phyloP scores from a whole-genome alignment of 192 early-diverging fungal species.

The Phycomyces blakesleeanus region DNA sequence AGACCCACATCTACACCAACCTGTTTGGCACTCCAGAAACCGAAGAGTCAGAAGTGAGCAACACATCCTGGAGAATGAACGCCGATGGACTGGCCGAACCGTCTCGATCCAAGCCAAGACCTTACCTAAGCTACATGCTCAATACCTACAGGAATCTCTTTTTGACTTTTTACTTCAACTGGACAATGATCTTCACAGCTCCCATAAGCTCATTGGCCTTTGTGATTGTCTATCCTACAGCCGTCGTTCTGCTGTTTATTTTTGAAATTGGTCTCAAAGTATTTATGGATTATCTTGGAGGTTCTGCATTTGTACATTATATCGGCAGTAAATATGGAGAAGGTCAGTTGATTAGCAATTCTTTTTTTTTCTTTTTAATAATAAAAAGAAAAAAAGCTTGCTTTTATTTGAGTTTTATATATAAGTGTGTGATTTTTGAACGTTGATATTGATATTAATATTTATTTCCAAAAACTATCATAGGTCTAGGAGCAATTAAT shows the following conservation, averaged over 20 bases:
- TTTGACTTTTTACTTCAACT: conserved; percentile 37
- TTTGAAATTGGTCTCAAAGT: conserved; percentile 32
- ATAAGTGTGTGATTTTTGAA: too few relatives aligned
- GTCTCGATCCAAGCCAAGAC: conserved; percentile 6
- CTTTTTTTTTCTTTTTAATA: too few relatives aligned
- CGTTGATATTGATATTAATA: too few relatives aligned
- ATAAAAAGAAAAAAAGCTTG: conserved; percentile 4
- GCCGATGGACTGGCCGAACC: background rate
- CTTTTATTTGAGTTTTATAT: too few relatives aligned
- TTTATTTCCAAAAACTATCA: too few relatives aligned
- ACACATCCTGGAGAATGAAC: background rate
- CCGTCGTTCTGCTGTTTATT: conserved; percentile 18
- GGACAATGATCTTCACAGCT: conserved; percentile 23
- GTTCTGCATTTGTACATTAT: conserved; percentile 7
- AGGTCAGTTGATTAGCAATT: conserved; percentile 10
- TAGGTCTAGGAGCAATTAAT: conserved; percentile 35
- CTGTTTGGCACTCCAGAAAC: too few relatives aligned
- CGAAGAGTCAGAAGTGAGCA: too few relatives aligned
- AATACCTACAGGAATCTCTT: conserved; percentile 23
- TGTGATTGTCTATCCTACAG: conserved; percentile 27
- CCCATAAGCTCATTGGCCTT: conserved; percentile 33
- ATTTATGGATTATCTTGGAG: conserved; percentile 32
- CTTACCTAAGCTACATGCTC: conserved; percentile 6
- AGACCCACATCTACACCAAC: too few relatives aligned
- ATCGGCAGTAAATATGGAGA: conserved; percentile 26